These are phyloP conservation scores for Flaveria bidentis DNA, from an alignment of 129 eudicot species.

Conservation along the genomic window DNA sequence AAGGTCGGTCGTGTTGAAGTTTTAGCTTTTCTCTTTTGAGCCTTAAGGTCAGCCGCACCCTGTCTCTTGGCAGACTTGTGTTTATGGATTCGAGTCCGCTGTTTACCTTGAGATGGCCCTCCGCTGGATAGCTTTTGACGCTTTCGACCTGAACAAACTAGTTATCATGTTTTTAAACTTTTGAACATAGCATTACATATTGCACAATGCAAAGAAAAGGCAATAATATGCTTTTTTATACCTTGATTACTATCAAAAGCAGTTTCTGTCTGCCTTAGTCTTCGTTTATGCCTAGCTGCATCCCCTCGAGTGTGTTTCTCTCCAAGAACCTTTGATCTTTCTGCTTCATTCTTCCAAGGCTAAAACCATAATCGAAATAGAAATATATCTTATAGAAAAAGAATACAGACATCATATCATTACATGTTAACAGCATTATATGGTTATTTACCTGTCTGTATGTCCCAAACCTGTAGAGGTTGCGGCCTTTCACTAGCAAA, in stretches of 20 bases:
- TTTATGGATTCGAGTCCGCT: constrained; percentile 22
- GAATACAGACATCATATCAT: too few relatives aligned
- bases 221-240: constrained; percentile 9
- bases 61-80: constrained; percentile 26
- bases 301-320: constrained; percentile 79
- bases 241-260: constrained; percentile 31
- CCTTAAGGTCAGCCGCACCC: constrained; percentile 9
- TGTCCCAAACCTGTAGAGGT: constrained; percentile 69
- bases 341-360: constrained; percentile 78
- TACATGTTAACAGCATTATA: background rate
- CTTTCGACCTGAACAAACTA: constrained; percentile 41
- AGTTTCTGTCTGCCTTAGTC: constrained; percentile 39
- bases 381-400: background rate
- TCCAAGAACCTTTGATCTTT: constrained; percentile 60
- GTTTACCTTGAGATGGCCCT: constrained; percentile 31
- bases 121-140: constrained; percentile 38
- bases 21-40: constrained; percentile 12
- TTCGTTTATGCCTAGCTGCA: constrained; percentile 62
- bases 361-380: constrained; percentile 23
- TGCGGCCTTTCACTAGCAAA: constrained; percentile 80
- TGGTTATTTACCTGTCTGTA: constrained; percentile 60
- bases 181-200: background rate
- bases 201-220: too few relatives aligned
- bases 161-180: background rate
- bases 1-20: constrained; percentile 16